Evolutionary conservation across 78 protist species (phyloP).

Genomic region (Tieghemostelium lacteum): DNA sequence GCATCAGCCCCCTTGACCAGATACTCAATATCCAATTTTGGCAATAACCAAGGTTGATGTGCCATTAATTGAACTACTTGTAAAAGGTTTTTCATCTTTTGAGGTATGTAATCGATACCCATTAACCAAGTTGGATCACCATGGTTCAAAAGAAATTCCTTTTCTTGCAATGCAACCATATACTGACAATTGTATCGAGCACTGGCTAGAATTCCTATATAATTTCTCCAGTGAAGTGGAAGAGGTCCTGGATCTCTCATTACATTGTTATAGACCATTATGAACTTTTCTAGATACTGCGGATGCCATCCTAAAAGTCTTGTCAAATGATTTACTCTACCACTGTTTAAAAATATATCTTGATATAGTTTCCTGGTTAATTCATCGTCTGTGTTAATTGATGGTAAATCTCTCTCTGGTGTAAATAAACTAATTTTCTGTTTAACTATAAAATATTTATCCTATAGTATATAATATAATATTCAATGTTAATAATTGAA

Average conservation of each 20-base stretch:
- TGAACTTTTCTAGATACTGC: conserved; percentile 67
- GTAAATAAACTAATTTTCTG: conserved; percentile 65
- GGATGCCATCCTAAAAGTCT: conserved; percentile 78
- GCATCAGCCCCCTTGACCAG: conserved; percentile 79
- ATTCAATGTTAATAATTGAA: not conserved
- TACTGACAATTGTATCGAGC: conserved; percentile 72
- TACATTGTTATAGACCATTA: conserved; percentile 56
- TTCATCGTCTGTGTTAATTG: conserved; percentile 54
- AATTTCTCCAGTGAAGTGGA: conserved; percentile 82
- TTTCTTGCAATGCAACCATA: conserved; percentile 82
- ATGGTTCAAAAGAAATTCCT: conserved; percentile 73
- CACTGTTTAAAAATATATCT: conserved; percentile 68
- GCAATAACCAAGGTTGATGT: conserved; percentile 89
- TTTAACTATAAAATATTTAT: conserved; percentile 72
- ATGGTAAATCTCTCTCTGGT: conserved; percentile 56
- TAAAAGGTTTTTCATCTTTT: conserved; percentile 80
- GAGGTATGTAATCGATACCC: conserved; percentile 84
- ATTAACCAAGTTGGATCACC: conserved; percentile 89
- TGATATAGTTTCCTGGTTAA: conserved; percentile 62
- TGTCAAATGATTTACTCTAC: conserved; percentile 72
- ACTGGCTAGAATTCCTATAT: conserved; percentile 82
- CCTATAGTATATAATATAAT: conserved; percentile 19
- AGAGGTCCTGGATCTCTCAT: conserved; percentile 86
- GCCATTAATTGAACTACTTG: conserved; percentile 78
- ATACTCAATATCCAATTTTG: conserved; percentile 74